Base-by-base conservation (phyloP, 1,139 yeast genomes). In the Hansenula lynferdii region DNA sequence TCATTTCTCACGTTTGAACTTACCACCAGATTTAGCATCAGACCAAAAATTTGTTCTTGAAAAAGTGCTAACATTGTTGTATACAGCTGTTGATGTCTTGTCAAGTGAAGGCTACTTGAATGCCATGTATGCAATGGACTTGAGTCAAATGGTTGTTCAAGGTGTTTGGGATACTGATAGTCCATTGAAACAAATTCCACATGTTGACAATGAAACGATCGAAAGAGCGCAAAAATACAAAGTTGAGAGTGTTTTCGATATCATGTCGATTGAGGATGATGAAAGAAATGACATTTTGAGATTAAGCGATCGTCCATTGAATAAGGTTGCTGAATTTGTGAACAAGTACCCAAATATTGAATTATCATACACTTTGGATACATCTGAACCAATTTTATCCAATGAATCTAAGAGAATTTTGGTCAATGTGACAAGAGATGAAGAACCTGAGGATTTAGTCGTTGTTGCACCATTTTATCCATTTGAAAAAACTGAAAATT, bases 271-370 rank as follows among this genome's bases (percentile, higher is more conserved):
- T 40, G 97, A 92, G 48, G 90, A 82, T 54, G 86, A 80, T 2
- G 82, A 79, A 41, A 72, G 97, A 37, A 80, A 77, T 39, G 70
- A 70, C 12, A 62, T 89, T 5, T 64, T 90, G 42, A 75, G 74
- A 27, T 64, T 87, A 54, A 58, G 60, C 16, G 67, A 65, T 8
- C 64, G 65, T 5, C 64, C 79, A 14, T 51, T 77, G 52, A 69
- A 70, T 30, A 69, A 69, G 21, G 89, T 92, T 38, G 97, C 97
- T 0, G 77, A 77, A 23, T 92, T 92, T 66, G 95, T 89, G 40
- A 92, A 92, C 61, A 77, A 73, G 49, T 94, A 85, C 58, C 98
- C 98, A 6, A 85, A 85, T 53, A 70, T 92, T 41, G 97, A 92
- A 50, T 60, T 90, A 18, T 62, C 72, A 5, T 80, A 78, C 45